phyloP scores from a whole-genome alignment of 1,139 yeast genomes.

The Fermentozyma sake region DNA sequence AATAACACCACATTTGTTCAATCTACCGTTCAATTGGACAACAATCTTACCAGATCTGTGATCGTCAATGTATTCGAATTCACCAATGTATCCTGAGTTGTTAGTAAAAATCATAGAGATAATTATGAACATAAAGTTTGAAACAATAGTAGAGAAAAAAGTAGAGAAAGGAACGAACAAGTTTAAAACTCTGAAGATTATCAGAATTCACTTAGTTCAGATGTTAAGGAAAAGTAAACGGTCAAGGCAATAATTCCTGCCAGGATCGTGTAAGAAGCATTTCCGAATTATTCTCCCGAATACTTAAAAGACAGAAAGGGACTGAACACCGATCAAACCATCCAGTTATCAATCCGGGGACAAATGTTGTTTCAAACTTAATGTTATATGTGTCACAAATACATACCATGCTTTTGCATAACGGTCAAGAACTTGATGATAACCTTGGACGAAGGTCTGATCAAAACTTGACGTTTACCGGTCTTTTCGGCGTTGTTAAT shows the following conservation, averaged over 20 bases:
- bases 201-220: too few relatives aligned
- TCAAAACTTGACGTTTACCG: conserved; percentile 98
- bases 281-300: conserved; percentile 80
- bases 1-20: conserved; percentile 97
- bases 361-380: conserved; percentile 2
- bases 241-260: conserved; percentile 28
- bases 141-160: conserved; percentile 3
- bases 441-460: conserved; percentile 99
- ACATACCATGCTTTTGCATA: conserved; percentile 85
- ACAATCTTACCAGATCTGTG: conserved; percentile 99
- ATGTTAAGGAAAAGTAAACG: conserved; percentile 81
- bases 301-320: conserved; percentile 97
- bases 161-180: conserved; percentile 5
- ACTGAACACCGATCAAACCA: conserved; percentile 83
- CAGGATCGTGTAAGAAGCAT: conserved; percentile 75
- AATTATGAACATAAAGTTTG: neutral
- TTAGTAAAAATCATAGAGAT: conserved; percentile 16
- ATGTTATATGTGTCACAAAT: neutral
- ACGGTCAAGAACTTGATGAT: conserved; percentile 95
- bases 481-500: conserved; percentile 99
- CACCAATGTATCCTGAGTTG: conserved; percentile 82
- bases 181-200: too few relatives aligned
- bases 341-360: conserved; percentile 96
- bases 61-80: conserved; percentile 97
- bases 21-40: conserved; percentile 94